Evolutionary conservation across 148 eudicot genomes (phyloP), one percentile per base, ranked within the genome.

Genomic region (Persicaria tinctoria): DNA sequence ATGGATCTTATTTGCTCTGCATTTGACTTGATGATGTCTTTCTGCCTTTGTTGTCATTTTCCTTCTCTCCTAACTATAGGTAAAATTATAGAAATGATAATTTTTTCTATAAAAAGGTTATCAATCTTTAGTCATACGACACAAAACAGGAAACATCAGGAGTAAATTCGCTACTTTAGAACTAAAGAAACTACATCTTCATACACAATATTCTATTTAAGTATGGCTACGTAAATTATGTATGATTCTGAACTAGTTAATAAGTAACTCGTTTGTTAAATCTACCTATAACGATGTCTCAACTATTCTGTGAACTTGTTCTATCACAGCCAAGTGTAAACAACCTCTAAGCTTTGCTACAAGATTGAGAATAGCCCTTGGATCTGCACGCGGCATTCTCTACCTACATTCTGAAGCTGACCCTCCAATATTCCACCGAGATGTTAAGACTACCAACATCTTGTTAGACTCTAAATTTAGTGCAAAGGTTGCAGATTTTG

Each of bases 401-500:
- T 93, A 93, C 84, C 89, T 93, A 20, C 97, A 93, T 74, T 78
- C 90, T 0, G 98, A 93, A 81, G 96, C 97, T 32, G 83, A 93
- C 79, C 97, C 98, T 56, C 98, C 97, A 13, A 89, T 93, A 82
- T 84, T 91, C 69, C 98, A 91, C 80, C 89, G 98, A 5, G 98
- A 93, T 82, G 84, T 93, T n/a, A 93, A 93, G 76, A 88, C 98
- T 70, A 89, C 77, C 79, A 93, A 93, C 81, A 93, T 93, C 75
- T 77, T 93, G 71, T 69, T 93, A 68, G 98, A 93, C 84, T 78
- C 92, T 1, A 87, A 80, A 41, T 80, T 80, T 46, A 87, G 46
- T 49, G 93, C 97, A 6, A 93, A 93, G 72, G 98, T 91, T 73
- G 87, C 98, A 78, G 98, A 93, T 82, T 93, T 93, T 79, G 98